These are phyloP conservation scores for Mycosphaerella sp. DNA, from an alignment of 2,329 filamentous ascomycete genomes.

Conservation along the genomic window DNA sequence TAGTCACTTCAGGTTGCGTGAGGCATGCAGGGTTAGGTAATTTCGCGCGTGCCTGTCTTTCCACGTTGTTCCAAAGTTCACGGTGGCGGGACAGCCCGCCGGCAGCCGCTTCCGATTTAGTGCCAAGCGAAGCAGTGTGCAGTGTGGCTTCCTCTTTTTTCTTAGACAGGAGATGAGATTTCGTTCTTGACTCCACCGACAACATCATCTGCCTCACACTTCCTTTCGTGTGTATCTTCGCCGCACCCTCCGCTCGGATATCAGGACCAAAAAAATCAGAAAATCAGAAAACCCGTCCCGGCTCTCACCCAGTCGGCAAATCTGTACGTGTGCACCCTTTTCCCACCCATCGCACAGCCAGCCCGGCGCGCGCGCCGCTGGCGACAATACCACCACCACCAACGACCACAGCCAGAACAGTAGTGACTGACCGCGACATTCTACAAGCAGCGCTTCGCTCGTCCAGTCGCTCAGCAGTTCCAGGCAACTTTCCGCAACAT, in stretches of 20 bases:
- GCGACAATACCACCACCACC: not conserved
- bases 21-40: too few relatives aligned
- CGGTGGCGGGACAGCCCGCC: not conserved
- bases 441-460: constrained; percentile 9
- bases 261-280: constrained; percentile 36
- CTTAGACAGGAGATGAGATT: not conserved
- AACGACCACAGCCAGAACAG: not conserved
- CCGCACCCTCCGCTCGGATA: constrained; percentile 18
- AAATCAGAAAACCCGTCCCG: constrained; percentile 31
- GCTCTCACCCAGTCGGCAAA: constrained; percentile 23
- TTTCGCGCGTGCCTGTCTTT: not conserved
- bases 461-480: constrained; percentile 5
- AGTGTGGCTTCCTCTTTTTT: not conserved
- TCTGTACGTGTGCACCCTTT: constrained; percentile 2
- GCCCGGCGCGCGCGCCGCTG: not conserved
- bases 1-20: too few relatives aligned
- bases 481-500: constrained; percentile 3
- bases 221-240: constrained; percentile 11
- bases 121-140: not conserved
- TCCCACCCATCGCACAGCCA: not conserved
- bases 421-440: constrained; percentile 4
- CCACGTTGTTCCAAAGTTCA: not conserved
- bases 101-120: not conserved
- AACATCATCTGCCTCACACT: constrained; percentile 7
- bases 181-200: constrained; percentile 1